phyloP scores from a whole-genome alignment of 257 asterid genomes.

The Solanum bulbocastanum region DNA sequence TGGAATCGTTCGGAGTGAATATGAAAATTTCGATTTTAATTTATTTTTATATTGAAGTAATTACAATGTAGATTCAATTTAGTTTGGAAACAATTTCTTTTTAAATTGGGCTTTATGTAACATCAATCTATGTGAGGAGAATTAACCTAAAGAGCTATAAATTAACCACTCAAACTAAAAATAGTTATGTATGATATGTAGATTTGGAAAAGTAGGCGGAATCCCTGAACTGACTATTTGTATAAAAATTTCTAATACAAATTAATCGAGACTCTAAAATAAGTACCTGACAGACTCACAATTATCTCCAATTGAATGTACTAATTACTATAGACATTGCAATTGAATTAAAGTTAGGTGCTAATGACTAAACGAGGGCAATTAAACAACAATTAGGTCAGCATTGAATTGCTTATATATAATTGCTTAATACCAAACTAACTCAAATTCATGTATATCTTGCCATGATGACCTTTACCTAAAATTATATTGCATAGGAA shows the following conservation, averaged over 20 bases:
- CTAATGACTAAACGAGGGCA: not conserved
- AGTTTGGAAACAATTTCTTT: too few relatives aligned
- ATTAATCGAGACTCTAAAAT: not conserved
- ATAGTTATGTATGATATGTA: not conserved
- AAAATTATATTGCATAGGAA: not conserved
- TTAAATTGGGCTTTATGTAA: too few relatives aligned
- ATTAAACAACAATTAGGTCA: not conserved
- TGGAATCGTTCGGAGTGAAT: not conserved
- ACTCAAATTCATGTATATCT: not conserved
- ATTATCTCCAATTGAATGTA: not conserved
- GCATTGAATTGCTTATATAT: not conserved
- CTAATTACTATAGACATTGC: not conserved
- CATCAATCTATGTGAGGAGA: not conserved
- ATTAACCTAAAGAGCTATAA: too few relatives aligned
- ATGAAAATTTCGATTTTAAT: not conserved
- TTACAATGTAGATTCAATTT: too few relatives aligned
- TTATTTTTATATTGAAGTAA: too few relatives aligned
- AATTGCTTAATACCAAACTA: not conserved
- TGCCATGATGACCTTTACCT: not conserved
- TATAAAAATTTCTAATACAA: not conserved
- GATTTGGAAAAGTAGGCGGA: not conserved
- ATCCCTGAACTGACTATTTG: not conserved
- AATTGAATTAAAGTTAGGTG: not conserved
- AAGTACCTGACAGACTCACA: not conserved
- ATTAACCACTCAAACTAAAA: not conserved